Percentiles rank a stretch among this genome's conserved stretches.
phyloP scores from a whole-genome alignment of 2,329 filamentous ascomycete species.

The Monosporascus sp. region DNA sequence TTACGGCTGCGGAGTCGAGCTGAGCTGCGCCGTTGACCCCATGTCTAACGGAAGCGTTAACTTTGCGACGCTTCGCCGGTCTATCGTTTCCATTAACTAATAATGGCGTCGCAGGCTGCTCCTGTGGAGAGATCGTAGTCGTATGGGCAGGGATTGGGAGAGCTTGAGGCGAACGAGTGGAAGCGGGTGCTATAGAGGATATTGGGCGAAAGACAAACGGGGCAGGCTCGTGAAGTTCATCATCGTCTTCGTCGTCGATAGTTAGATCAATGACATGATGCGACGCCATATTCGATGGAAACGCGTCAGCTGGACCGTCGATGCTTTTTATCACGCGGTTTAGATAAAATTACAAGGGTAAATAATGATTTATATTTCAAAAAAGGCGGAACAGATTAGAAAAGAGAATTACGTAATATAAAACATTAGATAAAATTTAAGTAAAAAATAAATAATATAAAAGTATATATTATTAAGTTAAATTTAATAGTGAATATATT shows the following conservation, averaged over 20 bases:
- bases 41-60: conserved; percentile 1
- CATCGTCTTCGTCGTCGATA: conserved; percentile 5
- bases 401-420: conserved; percentile 3
- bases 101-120: not conserved
- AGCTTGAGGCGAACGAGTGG: not conserved
- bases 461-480: too few relatives aligned
- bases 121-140: not conserved
- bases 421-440: conserved; percentile 5
- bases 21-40: not conserved
- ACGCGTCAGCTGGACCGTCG: not conserved
- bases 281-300: not conserved
- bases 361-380: not conserved
- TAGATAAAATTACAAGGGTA: not conserved
- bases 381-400: not conserved
- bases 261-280: conserved; percentile 14
- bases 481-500: too few relatives aligned
- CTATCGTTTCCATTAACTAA: not conserved
- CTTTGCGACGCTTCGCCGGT: conserved; percentile 11
- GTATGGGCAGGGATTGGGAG: not conserved
- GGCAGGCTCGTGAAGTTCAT: conserved; percentile 1
- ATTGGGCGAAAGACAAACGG: not conserved
- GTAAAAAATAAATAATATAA: too few relatives aligned
- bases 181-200: not conserved
- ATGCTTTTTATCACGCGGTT: conserved; percentile 1
- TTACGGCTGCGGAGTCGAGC: not conserved